Evolutionary conservation across 1,284 basidiomycete species (phyloP).

Genomic region (Sanghuangporus sanghuang): DNA sequence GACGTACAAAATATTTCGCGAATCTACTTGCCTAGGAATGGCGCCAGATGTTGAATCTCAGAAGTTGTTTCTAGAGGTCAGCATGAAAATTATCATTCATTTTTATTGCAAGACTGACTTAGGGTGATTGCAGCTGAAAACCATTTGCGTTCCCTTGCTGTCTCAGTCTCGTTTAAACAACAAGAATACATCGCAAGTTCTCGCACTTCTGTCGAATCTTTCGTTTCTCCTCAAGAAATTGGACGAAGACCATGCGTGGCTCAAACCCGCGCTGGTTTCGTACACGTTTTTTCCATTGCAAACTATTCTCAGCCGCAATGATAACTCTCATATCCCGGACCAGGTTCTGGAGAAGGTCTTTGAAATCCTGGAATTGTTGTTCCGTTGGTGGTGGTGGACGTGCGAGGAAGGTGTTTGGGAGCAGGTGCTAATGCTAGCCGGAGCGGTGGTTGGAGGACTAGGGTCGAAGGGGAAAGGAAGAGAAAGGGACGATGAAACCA

Average conservation of each 20-base stretch:
- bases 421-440: slow-evolving; percentile 78
- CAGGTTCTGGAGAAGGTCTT: slow-evolving; percentile 74
- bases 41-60: neutral
- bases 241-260: slow-evolving; percentile 17
- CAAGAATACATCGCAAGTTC: slow-evolving; percentile 42
- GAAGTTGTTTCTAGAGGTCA: neutral
- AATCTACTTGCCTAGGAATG: too few species aligned
- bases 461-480: slow-evolving; percentile 56
- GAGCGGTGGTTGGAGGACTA: slow-evolving; percentile 60
- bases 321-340: slow-evolving; percentile 65
- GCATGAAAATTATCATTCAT: neutral
- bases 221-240: slow-evolving; percentile 37
- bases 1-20: too few species aligned
- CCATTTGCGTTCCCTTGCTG: slow-evolving; percentile 74
- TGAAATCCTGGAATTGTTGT: slow-evolving; percentile 54
- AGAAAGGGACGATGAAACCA: slow-evolving; percentile 72
- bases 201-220: slow-evolving; percentile 51
- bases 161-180: slow-evolving; percentile 56
- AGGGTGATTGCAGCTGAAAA: slow-evolving; percentile 56
- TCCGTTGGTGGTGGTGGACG: slow-evolving; percentile 73
- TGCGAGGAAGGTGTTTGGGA: slow-evolving; percentile 68
- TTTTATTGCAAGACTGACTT: neutral
- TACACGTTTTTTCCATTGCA: slow-evolving; percentile 88
- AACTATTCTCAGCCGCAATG: slow-evolving; percentile 71
- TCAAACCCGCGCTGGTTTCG: slow-evolving; percentile 64